Conservation (phyloP, 2,329 filamentous ascomycete species). For the Penicillium sp. region DNA sequence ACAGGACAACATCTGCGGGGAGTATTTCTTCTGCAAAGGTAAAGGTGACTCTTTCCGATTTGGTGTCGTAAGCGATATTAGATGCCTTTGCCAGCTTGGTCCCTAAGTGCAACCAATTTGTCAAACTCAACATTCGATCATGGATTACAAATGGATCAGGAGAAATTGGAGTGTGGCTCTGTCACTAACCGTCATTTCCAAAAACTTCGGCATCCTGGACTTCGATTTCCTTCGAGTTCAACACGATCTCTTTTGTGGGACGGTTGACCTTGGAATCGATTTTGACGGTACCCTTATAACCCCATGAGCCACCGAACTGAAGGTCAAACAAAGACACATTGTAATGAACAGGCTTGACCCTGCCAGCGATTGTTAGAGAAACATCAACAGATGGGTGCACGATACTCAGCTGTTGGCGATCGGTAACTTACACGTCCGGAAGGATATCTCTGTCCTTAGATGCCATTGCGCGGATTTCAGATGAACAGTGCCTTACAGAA, state of each 20-base stretch:
- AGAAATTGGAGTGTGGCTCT: too few species aligned
- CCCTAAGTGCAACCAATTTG: too few species aligned
- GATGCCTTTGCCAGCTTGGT: constrained; percentile 44
- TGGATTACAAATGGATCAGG: too few species aligned
- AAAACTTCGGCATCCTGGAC: constrained; percentile 51
- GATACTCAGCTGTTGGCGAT: too few species aligned
- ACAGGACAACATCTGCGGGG: constrained; percentile 58
- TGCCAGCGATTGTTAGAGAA: too few species aligned
- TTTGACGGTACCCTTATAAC: constrained; percentile 74
- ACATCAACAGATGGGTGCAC: too few species aligned
- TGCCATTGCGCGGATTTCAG: constrained; percentile 38
- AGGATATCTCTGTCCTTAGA: constrained; percentile 39
- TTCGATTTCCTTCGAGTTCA: constrained; percentile 80
- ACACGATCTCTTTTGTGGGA: constrained; percentile 63
- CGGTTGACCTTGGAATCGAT: constrained; percentile 67
- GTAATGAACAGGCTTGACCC: constrained; percentile 79
- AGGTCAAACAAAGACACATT: constrained; percentile 70
- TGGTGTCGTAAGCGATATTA: constrained; percentile 68
- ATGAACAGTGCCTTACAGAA: constrained; percentile 37
- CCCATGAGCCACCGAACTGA: constrained; percentile 62
- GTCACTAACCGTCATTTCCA: constrained; percentile 27
- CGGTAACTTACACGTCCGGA: constrained; percentile 37
- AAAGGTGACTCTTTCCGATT: constrained; percentile 73
- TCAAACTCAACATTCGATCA: too few species aligned
- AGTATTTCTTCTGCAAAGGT: constrained; percentile 65